Percentiles rank a stretch among this genome's conserved stretches.
Evolutionary conservation across 1,284 basidiomycete genomes (phyloP).

Genomic region (Cryptococcus neoformans): DNA sequence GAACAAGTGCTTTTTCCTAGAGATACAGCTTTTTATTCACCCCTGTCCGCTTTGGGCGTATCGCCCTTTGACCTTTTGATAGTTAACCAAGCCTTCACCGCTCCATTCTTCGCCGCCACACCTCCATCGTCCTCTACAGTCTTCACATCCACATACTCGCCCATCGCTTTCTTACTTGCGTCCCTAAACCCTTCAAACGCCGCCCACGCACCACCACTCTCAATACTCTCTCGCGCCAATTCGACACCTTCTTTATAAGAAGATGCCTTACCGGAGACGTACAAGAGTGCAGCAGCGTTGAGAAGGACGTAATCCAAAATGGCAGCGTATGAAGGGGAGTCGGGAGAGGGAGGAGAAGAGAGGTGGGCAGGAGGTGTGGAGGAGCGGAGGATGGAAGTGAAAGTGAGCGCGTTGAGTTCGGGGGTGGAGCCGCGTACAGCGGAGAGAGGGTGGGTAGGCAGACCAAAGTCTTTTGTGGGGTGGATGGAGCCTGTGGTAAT

Average conservation of each 20-base stretch:
- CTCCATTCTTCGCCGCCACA: slow-evolving; percentile 49
- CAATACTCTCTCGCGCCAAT: slow-evolving; percentile 69
- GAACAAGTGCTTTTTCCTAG: too few species aligned
- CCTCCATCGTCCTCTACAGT: slow-evolving; percentile 49
- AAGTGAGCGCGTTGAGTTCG: slow-evolving; percentile 59
- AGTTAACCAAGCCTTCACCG: slow-evolving; percentile 45
- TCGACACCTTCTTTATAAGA: slow-evolving; percentile 69
- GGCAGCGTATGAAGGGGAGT: slow-evolving; percentile 53
- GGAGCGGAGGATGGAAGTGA: slow-evolving; percentile 53
- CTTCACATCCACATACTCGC: slow-evolving; percentile 33
- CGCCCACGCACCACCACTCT: slow-evolving; percentile 68
- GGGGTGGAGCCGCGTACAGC: slow-evolving; percentile 70
- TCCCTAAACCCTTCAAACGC: slow-evolving; percentile 62
- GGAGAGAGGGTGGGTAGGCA: slow-evolving; percentile 64
- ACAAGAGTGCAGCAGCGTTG: slow-evolving; percentile 77
- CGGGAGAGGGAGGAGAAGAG: slow-evolving; percentile 51
- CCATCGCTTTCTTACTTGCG: slow-evolving; percentile 46
- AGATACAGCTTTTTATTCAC: too few species aligned
- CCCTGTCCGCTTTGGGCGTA: not conserved
- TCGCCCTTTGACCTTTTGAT: slow-evolving; percentile 9
- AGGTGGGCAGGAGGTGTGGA: slow-evolving; percentile 38
- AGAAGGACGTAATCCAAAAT: slow-evolving; percentile 79
- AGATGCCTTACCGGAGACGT: slow-evolving; percentile 69
- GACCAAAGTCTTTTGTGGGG: slow-evolving; percentile 62
- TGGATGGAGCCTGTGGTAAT: slow-evolving; percentile 50